Conservation (phyloP, 371 early-diverging fungal genomes). For the Apophysomyces variabilis region DNA sequence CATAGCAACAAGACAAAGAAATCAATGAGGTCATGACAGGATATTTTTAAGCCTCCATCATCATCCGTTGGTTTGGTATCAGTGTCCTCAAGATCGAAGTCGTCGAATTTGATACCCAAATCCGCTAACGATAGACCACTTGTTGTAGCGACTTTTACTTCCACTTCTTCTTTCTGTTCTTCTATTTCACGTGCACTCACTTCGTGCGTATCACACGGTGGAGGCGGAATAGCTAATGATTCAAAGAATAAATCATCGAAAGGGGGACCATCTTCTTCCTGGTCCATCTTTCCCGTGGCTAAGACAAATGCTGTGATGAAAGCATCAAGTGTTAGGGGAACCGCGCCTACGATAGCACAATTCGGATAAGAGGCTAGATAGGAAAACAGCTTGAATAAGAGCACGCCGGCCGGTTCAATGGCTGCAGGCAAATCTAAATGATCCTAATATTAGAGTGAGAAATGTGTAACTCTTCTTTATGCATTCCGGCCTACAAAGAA, state of each 20-base stretch:
- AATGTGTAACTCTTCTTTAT: neutral
- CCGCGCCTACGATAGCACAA: conserved; percentile 20
- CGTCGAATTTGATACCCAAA: conserved; percentile 46
- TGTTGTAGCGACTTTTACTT: neutral
- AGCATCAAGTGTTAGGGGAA: conserved; percentile 34
- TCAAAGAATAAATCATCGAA: conserved; percentile 50
- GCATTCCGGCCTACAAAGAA: conserved; percentile 40
- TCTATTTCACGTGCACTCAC: conserved; percentile 6
- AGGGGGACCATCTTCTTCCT: conserved; percentile 12
- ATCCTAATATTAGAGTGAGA: conserved; percentile 25
- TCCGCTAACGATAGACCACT: conserved; percentile 40
- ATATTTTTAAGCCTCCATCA: conserved; percentile 20
- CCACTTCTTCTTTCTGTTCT: neutral
- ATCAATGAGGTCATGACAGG: conserved; percentile 35
- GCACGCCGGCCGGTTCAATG: conserved; percentile 42
- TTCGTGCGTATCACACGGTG: conserved; percentile 2
- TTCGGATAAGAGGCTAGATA: conserved; percentile 49
- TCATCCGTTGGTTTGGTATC: conserved; percentile 1
- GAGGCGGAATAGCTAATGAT: conserved; percentile 41
- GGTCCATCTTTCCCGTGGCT: conserved; percentile 38
- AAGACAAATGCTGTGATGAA: conserved; percentile 51
- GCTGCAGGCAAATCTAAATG: conserved; percentile 40
- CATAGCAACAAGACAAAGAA: conserved; percentile 41
- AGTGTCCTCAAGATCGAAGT: conserved; percentile 28
- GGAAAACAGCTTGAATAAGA: conserved; percentile 53